A percentile compares a stretch with the other conserved stretches of the same genome.
phyloP scores from a whole-genome alignment of 2,329 filamentous ascomycete genomes.

The Emergomyces orientalis region DNA sequence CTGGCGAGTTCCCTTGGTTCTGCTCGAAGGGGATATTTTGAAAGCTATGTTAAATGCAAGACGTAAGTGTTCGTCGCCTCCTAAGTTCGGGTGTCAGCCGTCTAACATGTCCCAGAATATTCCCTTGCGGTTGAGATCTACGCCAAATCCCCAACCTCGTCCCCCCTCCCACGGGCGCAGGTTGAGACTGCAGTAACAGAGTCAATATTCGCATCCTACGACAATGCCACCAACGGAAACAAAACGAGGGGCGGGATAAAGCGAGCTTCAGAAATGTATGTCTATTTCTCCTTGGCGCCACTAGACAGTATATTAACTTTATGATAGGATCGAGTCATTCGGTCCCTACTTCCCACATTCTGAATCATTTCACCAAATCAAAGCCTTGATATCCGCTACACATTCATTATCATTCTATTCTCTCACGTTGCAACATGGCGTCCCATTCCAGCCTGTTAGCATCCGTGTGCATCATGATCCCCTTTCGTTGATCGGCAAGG shows the following conservation, averaged over 20 bases:
- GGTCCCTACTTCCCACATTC: slow-evolving; percentile 35
- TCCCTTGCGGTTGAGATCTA: slow-evolving; percentile 36
- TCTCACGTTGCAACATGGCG: slow-evolving; percentile 53
- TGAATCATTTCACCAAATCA: slow-evolving; percentile 34
- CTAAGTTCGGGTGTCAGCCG: background rate
- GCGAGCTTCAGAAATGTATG: slow-evolving; percentile 49
- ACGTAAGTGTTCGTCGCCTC: slow-evolving; percentile 24
- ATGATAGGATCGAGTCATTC: slow-evolving; percentile 36
- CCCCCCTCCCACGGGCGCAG: slow-evolving; percentile 34
- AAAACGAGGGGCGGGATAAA: slow-evolving; percentile 53
- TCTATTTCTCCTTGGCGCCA: slow-evolving; percentile 11
- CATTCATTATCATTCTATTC: slow-evolving; percentile 58
- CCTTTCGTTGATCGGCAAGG: slow-evolving; percentile 48
- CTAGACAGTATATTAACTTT: background rate
- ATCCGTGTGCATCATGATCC: slow-evolving; percentile 56
- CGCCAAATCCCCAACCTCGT: slow-evolving; percentile 16
- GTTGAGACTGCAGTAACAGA: slow-evolving; percentile 46
- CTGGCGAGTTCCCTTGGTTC: slow-evolving; percentile 41
- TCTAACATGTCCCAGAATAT: slow-evolving; percentile 28
- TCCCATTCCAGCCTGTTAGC: slow-evolving; percentile 57
- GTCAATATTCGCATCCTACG: slow-evolving; percentile 49
- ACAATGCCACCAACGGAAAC: slow-evolving; percentile 58
- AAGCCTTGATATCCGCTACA: slow-evolving; percentile 51
- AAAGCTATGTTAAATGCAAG: slow-evolving; percentile 44
- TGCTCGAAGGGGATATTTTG: slow-evolving; percentile 49